Conservation (phyloP, 768 basidiomycete species). For the Candolleomyces aberdarensis region DNA sequence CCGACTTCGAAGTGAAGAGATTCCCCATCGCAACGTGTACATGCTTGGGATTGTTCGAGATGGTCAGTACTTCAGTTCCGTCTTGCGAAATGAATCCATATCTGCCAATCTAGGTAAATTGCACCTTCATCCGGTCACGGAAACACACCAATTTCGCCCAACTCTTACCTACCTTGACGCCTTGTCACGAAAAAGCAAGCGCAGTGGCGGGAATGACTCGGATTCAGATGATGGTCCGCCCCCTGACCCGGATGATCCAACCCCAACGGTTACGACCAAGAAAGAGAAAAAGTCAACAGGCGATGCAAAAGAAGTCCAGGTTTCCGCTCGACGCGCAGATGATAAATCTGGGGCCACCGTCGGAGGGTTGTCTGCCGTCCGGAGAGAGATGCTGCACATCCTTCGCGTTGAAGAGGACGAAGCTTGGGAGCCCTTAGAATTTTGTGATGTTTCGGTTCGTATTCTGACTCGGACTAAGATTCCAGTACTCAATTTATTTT, state of each 20-base stretch:
- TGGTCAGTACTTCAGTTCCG: conserved; percentile 40
- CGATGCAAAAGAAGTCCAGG: conserved; percentile 76
- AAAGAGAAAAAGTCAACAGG: conserved; percentile 59
- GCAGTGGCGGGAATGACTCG: conserved; percentile 55
- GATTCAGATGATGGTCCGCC: conserved; percentile 80
- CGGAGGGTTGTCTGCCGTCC: conserved; percentile 66
- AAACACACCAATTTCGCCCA: conserved; percentile 81
- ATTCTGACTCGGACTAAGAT: neutral
- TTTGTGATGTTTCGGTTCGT: conserved; percentile 62
- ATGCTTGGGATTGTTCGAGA: conserved; percentile 77
- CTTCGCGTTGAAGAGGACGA: conserved; percentile 79
- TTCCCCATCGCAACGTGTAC: conserved; percentile 61
- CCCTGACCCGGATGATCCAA: conserved; percentile 72
- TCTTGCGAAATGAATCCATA: conserved; percentile 6
- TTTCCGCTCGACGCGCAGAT: conserved; percentile 67
- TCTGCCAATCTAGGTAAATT: conserved; percentile 49
- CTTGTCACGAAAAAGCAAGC: conserved; percentile 60
- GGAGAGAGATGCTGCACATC: conserved; percentile 75
- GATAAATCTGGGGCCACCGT: conserved; percentile 49
- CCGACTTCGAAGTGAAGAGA: conserved; percentile 69
- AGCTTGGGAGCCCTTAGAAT: conserved; percentile 66
- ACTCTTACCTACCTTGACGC: conserved; percentile 79
- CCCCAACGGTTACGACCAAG: conserved; percentile 40
- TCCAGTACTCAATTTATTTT: conserved; percentile 9
- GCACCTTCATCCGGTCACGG: conserved; percentile 73